These are phyloP conservation scores for Posidonia oceanica DNA, from an alignment of 116 monocot genomes.

Conservation along the genomic window DNA sequence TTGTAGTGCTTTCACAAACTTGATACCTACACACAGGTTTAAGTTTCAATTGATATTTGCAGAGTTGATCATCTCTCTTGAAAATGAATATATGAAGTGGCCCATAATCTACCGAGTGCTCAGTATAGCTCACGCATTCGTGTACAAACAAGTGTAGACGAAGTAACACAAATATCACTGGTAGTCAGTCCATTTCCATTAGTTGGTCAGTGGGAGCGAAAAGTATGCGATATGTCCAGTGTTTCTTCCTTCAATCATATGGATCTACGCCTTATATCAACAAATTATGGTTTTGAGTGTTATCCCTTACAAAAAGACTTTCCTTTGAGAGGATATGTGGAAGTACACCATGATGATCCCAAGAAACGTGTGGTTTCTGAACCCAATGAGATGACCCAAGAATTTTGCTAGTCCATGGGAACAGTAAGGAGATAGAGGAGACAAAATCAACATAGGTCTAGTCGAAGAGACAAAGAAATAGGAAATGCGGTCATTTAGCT, in stretches of 20 bases:
- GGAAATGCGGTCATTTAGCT: background rate
- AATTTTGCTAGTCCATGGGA: conserved; percentile 5
- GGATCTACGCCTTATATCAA: background rate
- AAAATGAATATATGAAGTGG: too few relatives aligned
- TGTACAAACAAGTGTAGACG: too few relatives aligned
- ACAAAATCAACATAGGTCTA: background rate
- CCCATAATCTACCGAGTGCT: too few relatives aligned
- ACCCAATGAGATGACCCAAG: conserved; percentile 23
- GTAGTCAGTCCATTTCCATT: background rate
- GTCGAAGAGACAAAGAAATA: background rate
- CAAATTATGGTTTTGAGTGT: background rate
- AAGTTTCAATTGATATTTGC: too few relatives aligned
- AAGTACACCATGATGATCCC: conserved; percentile 13
- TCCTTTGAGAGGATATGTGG: conserved; percentile 11
- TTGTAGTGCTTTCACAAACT: too few relatives aligned
- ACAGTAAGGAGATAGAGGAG: too few relatives aligned
- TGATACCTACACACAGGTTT: too few relatives aligned
- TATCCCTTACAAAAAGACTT: conserved; percentile 4
- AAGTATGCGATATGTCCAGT: background rate
- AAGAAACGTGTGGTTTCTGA: conserved; percentile 19
- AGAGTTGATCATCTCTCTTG: too few relatives aligned
- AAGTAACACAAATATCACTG: too few relatives aligned
- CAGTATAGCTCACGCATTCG: too few relatives aligned
- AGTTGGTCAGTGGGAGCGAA: background rate
- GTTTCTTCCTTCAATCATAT: too few relatives aligned